Conservation (phyloP, 2,329 filamentous ascomycete genomes). For the Aspergillus persii region DNA sequence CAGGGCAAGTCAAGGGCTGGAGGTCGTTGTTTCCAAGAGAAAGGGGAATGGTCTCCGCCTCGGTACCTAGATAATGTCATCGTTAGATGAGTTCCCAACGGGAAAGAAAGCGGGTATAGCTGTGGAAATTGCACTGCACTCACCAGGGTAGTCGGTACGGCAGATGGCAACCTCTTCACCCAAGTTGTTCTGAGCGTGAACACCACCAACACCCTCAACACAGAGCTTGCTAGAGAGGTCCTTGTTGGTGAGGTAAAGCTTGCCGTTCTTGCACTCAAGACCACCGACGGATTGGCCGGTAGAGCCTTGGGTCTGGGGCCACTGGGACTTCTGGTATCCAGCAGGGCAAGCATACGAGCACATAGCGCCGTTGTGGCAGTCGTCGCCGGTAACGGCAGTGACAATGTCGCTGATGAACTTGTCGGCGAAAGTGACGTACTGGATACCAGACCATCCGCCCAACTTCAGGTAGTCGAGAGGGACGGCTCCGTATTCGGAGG, state of each 20-base stretch:
- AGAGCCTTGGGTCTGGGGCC: conserved; percentile 73
- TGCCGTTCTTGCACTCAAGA: conserved; percentile 69
- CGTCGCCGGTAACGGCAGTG: conserved; percentile 59
- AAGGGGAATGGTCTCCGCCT: conserved; percentile 80
- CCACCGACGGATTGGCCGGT: conserved; percentile 86
- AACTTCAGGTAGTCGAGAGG: conserved; percentile 66
- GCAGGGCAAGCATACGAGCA: conserved; percentile 93
- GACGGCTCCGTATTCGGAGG: conserved; percentile 76
- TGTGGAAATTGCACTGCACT: conserved; percentile 14
- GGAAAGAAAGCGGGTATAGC: not conserved
- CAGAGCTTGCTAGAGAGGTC: conserved; percentile 68
- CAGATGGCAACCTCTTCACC: conserved; percentile 68
- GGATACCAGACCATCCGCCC: conserved; percentile 77
- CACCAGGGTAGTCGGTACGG: conserved; percentile 93
- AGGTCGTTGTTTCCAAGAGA: conserved; percentile 59
- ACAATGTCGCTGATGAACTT: conserved; percentile 63
- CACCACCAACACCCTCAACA: conserved; percentile 65
- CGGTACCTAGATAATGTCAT: conserved; percentile 53
- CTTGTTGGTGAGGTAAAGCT: conserved; percentile 73
- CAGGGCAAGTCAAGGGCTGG: conserved; percentile 70
- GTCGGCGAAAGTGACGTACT: conserved; percentile 57
- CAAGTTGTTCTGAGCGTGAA: conserved; percentile 75
- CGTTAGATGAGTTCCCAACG: not conserved
- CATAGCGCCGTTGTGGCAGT: conserved; percentile 64
- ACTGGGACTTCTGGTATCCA: conserved; percentile 90